These are phyloP conservation scores for Pseudocercospora ulei DNA, from an alignment of 2,329 filamentous ascomycete species.

Conservation along the genomic window DNA sequence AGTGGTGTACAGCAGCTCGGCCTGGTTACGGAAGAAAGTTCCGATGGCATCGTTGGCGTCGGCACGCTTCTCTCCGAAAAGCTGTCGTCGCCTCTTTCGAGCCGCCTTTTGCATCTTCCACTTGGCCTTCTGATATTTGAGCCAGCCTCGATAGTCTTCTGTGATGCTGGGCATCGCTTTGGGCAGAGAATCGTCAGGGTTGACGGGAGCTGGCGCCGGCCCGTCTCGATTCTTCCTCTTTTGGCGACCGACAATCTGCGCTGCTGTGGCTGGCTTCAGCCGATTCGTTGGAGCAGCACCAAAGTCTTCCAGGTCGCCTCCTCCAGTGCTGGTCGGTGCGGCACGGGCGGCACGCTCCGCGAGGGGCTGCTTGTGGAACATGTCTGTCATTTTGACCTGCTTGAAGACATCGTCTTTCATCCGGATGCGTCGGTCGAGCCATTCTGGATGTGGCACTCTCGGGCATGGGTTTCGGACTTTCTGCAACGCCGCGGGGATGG, in stretches of 20 bases:
- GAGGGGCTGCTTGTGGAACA: constrained; percentile 66
- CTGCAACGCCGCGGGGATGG: constrained; percentile 91
- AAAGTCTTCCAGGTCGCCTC: constrained; percentile 48
- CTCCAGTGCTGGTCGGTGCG: constrained; percentile 45
- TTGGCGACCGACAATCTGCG: constrained; percentile 33
- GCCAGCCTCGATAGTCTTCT: constrained; percentile 76
- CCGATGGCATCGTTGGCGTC: constrained; percentile 54
- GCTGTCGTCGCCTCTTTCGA: constrained; percentile 69
- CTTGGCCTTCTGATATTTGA: constrained; percentile 94
- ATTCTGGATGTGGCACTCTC: constrained; percentile 86
- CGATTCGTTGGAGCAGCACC: constrained; percentile 32
- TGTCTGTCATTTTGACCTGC: constrained; percentile 95
- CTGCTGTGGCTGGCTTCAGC: constrained; percentile 41
- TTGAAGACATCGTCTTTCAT: constrained; percentile 96
- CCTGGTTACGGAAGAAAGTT: constrained; percentile 78
- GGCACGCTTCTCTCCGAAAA: constrained; percentile 76
- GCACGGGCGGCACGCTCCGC: constrained; percentile 61
- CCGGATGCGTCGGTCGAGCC: constrained; percentile 87
- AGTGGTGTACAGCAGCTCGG: constrained; percentile 77
- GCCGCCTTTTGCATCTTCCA: constrained; percentile 97
- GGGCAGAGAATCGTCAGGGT: constrained; percentile 75
- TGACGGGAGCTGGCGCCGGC: constrained; percentile 47
- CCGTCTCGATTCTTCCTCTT: constrained; percentile 44
- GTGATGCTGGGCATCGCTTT: constrained; percentile 73
- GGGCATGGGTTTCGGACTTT: constrained; percentile 93